Conservation (phyloP, 139 green algal species). For the Monoraphidium neglectum region DNA sequence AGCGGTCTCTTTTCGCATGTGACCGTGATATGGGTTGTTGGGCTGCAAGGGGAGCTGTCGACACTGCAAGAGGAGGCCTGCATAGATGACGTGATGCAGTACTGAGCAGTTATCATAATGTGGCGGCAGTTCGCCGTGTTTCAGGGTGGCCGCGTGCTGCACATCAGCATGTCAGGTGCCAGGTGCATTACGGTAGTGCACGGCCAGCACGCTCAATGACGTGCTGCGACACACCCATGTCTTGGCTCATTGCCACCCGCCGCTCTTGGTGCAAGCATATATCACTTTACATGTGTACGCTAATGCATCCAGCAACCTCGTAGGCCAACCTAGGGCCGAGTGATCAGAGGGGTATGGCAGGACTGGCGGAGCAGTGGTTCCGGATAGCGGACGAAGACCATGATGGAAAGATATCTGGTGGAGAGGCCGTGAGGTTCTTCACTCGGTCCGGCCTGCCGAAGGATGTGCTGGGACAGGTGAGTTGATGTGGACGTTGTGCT, state of each 20-base stretch:
- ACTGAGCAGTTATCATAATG: no score
- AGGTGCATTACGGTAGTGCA: neutral
- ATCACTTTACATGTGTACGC: neutral
- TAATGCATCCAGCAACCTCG: no score
- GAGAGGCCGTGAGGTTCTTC: conserved; percentile 88
- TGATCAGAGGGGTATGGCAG: conserved; percentile 7
- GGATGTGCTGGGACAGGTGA: conserved; percentile 77
- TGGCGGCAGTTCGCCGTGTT: no score
- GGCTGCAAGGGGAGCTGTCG: no score
- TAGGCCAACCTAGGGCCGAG: neutral
- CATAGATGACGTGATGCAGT: no score
- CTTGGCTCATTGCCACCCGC: neutral
- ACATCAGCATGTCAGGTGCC: neutral
- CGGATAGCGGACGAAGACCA: conserved; percentile 60
- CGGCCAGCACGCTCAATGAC: neutral
- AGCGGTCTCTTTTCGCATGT: no score
- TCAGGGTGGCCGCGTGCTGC: no score
- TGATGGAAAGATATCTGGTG: conserved; percentile 65
- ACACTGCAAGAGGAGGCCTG: no score
- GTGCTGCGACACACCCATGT: neutral
- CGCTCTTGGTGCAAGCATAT: neutral
- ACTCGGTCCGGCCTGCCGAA: conserved; percentile 62
- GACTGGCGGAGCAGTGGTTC: conserved; percentile 67
- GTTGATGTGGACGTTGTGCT: neutral
- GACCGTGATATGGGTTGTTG: conserved; percentile 7